Evolutionary conservation across 257 asterid species (phyloP), one percentile per base, ranked within the genome.

Genomic region (Leptodermis oblonga): DNA sequence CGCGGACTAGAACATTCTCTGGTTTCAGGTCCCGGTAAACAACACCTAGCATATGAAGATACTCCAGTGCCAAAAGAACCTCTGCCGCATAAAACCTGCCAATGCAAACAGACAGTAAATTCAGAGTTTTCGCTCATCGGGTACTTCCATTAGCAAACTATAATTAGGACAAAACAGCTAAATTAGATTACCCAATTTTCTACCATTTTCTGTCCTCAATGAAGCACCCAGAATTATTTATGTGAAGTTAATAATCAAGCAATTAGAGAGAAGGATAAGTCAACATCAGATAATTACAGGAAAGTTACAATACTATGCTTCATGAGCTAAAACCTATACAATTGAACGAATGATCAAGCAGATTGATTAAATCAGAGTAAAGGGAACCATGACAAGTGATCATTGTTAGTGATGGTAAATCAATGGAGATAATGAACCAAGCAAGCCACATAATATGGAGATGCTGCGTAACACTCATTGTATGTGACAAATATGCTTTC

Each of bases 41-140:
- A 7, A 90, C 87, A 71, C 97, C 97, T 31, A 90, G 86, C 96
- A 90, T 87, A 83, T 89, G 96, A 66, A 89, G 92, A 79, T 89
- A 89, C 82, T 89, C 96, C 4, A 89, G 87, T 20, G 96, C 90
- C 81, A 89, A 71, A 17, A 87, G 83, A 81, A 85, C 96, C 78
- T 89, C 96, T 7, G 96, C 96, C 58, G 95, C 95, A 55, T 89
- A 89, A 71, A 89, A 89, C 80, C 96, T 89, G 88, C 48, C 51
- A 41, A 26, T 51, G 62, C 55, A 43, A 56, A 69, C 12, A 15
- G 31, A 30, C 23, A 51, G 42, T n/a, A 37, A 63, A 65, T 2
- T 20, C 55, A 52, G 20, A 45, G 46, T 39, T 23, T 53, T 17
- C 26, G 6, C 45, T 53, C 4, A 49, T 20, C 4, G 25, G 42